Base-by-base conservation (phyloP, 306 rosid genomes). In the Malus asiatica region DNA sequence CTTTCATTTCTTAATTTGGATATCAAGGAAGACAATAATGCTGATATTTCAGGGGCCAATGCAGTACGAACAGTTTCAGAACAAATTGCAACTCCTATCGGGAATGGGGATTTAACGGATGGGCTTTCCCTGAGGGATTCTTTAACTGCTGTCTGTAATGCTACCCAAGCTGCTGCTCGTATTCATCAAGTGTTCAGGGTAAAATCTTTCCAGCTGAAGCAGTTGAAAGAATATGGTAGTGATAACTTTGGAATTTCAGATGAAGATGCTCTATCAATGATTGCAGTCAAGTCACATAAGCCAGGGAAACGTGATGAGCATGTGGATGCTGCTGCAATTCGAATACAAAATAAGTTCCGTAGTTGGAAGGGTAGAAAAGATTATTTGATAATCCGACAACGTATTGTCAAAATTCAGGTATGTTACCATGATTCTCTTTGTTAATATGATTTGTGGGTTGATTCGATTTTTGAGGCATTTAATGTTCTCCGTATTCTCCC, bases 381-480 rank as follows among this genome's bases (percentile, higher is more conserved):
- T 0, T 93, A 82, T 81, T 67, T 93, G 81, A 83, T 80, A 65
- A 82, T 90, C 76, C 86, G 93, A 33, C 92, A 83, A 76, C 76
- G 85, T n/a, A 82, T 91, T 61, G 96, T 93, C 48, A 93, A 91
- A 86, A 91, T 93, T 82, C 98, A 93, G 96, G 98, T 91, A 60
- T 65, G 51, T 80, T 44, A 6, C 2, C 45, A 5, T 15, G 57
- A 73, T 73, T 33, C 33, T 69, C 59, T 69, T 23, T 45, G 58
- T 23, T 23, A 25, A 46, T 23, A 51, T 15, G 70, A 22, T 32
- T 18, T 30, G 51, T 15, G 3, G 3, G 45, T 60, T 29, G 27
- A 51, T 67, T 45, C 19, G 25, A 11, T 33, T 68, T 33, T 61
- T 55, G 5, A 12, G 71, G 48, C 66, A 11, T 78, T 44, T n/a